Evolutionary conservation across 2,329 filamentous ascomycete species (phyloP), one percentile per base, ranked within the genome.

Genomic region (Diplodia intermedia): DNA sequence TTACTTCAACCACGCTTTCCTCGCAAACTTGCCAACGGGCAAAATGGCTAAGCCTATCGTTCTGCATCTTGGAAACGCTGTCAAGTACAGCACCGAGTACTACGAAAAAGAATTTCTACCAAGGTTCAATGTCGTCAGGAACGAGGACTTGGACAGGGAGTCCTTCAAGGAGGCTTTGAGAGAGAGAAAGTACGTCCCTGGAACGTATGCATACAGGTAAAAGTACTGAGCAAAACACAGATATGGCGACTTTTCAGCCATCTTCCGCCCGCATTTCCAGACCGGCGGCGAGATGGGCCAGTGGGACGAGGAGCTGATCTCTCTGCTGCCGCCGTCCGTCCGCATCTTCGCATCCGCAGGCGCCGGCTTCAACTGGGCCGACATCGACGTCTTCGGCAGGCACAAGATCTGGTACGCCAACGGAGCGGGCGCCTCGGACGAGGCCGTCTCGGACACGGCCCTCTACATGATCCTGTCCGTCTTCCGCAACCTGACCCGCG

Each of bases 21-120:
- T 26, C 8, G 6, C 12, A n/a, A 38, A 38, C 11, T 12, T 3
- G 36, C 11, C 9, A 3, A 11, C 1, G 11, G 36, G 18, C 6
- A 67, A 31, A 47, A 70, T 70, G 68, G 18, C 40, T 3, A 75
- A 81, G 66, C 79, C 77, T 20, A 76, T 73, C 11, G 75, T 83
- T 50, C 79, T 83, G 20, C 80, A 81, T 67, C 71, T 85, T 12
- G 83, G 83, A 33, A 82, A 83, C 38, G 76, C 79, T 20, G 83
- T 85, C 69, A 82, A 82, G 69, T 84, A 83, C 73, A 83, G 84
- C 69, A 77, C 80, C 50, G 77, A 81, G 1, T 76, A 81, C 40
- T 80, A 82, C 72, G 69, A 77, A 1, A 71, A 78, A 4, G 74
- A 78, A 11, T 82, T 85, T 65, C 70, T 73, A 0, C 73, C 79